Conservation (phyloP, 2,329 filamentous ascomycete genomes). For the Coniochaeta pulveracea region DNA sequence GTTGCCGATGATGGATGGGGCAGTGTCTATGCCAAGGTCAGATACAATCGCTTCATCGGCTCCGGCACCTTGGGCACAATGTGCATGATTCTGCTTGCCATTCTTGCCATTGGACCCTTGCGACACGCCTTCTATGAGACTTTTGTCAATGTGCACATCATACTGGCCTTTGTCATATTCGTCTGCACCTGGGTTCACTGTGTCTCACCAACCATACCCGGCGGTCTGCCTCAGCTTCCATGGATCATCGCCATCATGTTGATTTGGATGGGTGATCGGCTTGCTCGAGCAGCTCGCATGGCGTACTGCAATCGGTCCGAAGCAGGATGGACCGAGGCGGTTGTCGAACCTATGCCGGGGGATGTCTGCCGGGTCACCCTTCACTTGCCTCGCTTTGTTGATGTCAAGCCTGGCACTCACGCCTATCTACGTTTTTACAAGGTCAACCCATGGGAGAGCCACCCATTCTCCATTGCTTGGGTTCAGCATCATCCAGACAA, state of each 20-base stretch:
- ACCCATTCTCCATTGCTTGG: conserved; percentile 74
- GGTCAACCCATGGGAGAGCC: conserved; percentile 58
- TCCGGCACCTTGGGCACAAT: conserved; percentile 43
- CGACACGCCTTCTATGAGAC: conserved; percentile 96
- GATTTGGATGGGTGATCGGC: conserved; percentile 68
- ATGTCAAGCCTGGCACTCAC: conserved; percentile 60
- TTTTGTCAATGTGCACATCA: conserved; percentile 78
- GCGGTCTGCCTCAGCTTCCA: conserved; percentile 57
- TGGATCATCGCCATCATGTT: conserved; percentile 65
- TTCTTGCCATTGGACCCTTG: conserved; percentile 66
- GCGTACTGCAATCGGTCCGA: conserved; percentile 55
- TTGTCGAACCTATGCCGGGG: conserved; percentile 56
- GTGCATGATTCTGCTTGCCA: conserved; percentile 52
- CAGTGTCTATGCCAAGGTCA: conserved; percentile 42
- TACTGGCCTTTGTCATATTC: conserved; percentile 58
- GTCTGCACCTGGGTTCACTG: conserved; percentile 72
- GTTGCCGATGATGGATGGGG: conserved; percentile 52
- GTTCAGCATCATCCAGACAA: conserved; percentile 34
- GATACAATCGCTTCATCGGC: conserved; percentile 49
- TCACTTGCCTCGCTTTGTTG: conserved; percentile 53
- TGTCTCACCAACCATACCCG: conserved; percentile 49
- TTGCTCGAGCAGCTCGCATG: conserved; percentile 50
- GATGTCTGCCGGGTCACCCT: conserved; percentile 62
- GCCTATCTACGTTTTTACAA: conserved; percentile 62
- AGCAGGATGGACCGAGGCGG: conserved; percentile 49